Base-by-base conservation (phyloP, 352 stramenopile species). In the Phytophthora hibernalis region DNA sequence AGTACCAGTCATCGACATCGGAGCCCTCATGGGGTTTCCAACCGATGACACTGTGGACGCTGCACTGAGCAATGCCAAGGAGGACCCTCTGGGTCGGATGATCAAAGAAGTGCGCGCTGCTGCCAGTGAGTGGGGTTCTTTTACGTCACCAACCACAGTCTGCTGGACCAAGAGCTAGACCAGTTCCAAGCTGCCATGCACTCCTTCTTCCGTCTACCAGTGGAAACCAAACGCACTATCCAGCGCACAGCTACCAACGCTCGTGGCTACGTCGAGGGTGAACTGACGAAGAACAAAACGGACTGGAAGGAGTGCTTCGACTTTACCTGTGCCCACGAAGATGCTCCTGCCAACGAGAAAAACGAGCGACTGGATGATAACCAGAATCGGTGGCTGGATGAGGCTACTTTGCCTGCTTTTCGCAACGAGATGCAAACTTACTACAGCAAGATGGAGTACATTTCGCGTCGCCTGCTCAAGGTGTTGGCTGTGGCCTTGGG, bases 291-390 rank as follows among this genome's bases (percentile, higher is more conserved):
- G 79, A 90, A 96, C 72, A 93, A 87, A 52, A 80, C 70, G n/a
- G 95, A 98, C 76, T 98, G 90, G 89, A 98, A 98, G 53, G 84
- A 98, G 65, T 76, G 66, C 9, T 77, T 97, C 15, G 93, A 98
- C 80, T 82, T 83, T 42, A 68, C 69, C 7, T 72, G 74, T 6
- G 58, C 22, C 0, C 60, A 82, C 11, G 79, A 90, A 30, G 77
- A 87, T 26, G 66, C 62, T 1, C 48, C 72, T 3, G 70, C 82
- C 16, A 54, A 40, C 16, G 64, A 89, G 28, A 67, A 85, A 50
- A 56, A 80, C 24, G 90, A 94, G 70, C 73, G 84, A 15, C 90
- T 96, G 24, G 72, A 89, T 10, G 73, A 96, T 58, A 92, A 95
- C 45, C 77, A 83, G 48, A 98, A 98, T 72, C 87, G 91, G 67